Evolutionary conservation across 2,329 filamentous ascomycete genomes (phyloP), one percentile per base, ranked within the genome.

Genomic region (Xylariaceae sp.): DNA sequence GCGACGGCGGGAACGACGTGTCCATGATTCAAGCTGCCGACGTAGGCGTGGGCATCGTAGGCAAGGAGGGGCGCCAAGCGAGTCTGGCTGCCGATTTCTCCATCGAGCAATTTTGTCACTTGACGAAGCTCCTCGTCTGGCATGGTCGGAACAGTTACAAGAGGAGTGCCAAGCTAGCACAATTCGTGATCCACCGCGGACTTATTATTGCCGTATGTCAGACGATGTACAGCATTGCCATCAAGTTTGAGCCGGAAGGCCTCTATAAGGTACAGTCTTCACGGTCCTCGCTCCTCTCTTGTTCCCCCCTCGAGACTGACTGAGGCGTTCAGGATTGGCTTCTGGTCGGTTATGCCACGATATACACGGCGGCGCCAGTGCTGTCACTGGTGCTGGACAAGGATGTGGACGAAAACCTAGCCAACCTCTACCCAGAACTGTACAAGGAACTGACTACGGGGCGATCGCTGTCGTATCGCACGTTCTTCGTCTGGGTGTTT

Each of bases 11-110:
- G 49, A 98, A 98, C 61, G 93, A 98, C 57, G 92, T 98, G 5
- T 90, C 83, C 47, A 98, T 98, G 92, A 98, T 98, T 47, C 92
- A 96, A 66, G 90, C 92, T 6, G 92, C 93, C 1, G 92, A 98
- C 52, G 89, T 98, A 0, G 93, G 93, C 40, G 90, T 98, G 17
- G 92, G 92, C 40, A 98, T 98, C 42, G 92, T 96, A 1, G 92
- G 92, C 39, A 98, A 98, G 65, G 92, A 98, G 65, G 92, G 92
- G 21, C 79, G 86, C 15, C 92, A 98, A 65, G 92, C 92, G 22
- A 92, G 83, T 53, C 71, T 98, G 29, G 93, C 93, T 0, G 93
- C 92, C 9, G 92, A 98, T 58, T 98, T 98, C 60, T 92, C 83
- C 38, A 94, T 98, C 48, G 86, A 88, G 39, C 89, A 95, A 51